phyloP scores from a whole-genome alignment of 2,329 filamentous ascomycete species.

The Coniochaeta sp. region DNA sequence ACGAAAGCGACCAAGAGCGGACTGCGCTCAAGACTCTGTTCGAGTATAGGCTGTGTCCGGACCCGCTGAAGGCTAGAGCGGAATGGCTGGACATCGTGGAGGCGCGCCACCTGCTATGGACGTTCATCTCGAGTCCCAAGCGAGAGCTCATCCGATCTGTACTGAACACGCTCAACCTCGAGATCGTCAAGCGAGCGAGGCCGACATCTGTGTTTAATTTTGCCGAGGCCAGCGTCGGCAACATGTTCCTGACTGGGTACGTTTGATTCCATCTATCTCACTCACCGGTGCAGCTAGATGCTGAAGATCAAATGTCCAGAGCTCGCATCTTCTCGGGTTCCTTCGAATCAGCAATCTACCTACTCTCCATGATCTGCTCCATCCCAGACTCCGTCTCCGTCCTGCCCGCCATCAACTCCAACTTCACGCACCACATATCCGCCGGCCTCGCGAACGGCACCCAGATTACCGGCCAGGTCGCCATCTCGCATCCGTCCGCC shows the following conservation, averaged over 20 bases:
- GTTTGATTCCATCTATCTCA: slow-evolving; percentile 4
- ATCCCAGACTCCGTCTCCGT: slow-evolving; percentile 71
- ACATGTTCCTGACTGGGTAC: slow-evolving; percentile 69
- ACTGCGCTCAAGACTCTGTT: slow-evolving; percentile 75
- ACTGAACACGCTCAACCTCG: slow-evolving; percentile 68
- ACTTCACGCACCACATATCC: slow-evolving; percentile 91
- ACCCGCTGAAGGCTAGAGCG: slow-evolving; percentile 51
- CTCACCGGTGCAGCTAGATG: background rate
- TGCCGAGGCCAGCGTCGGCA: slow-evolving; percentile 67
- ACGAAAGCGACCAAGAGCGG: slow-evolving; percentile 53
- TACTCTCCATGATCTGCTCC: slow-evolving; percentile 79
- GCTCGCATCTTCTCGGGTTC: slow-evolving; percentile 86
- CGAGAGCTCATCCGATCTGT: slow-evolving; percentile 71
- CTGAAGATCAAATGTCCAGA: slow-evolving; percentile 12
- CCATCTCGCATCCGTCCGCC: slow-evolving; percentile 76
- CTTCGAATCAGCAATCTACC: slow-evolving; percentile 87
- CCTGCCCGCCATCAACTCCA: slow-evolving; percentile 86
- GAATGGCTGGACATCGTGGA: slow-evolving; percentile 92
- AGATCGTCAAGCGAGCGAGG: slow-evolving; percentile 69
- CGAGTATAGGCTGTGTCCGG: slow-evolving; percentile 71
- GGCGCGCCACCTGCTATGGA: slow-evolving; percentile 71
- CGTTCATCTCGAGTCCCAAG: slow-evolving; percentile 60
- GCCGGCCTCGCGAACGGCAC: slow-evolving; percentile 70
- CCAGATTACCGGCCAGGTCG: slow-evolving; percentile 83
- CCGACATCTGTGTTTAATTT: slow-evolving; percentile 72